A percentile compares a stretch with the other conserved stretches of the same genome.
Evolutionary conservation across 345 rosid genomes (phyloP).

Genomic region (Camelina laxa): DNA sequence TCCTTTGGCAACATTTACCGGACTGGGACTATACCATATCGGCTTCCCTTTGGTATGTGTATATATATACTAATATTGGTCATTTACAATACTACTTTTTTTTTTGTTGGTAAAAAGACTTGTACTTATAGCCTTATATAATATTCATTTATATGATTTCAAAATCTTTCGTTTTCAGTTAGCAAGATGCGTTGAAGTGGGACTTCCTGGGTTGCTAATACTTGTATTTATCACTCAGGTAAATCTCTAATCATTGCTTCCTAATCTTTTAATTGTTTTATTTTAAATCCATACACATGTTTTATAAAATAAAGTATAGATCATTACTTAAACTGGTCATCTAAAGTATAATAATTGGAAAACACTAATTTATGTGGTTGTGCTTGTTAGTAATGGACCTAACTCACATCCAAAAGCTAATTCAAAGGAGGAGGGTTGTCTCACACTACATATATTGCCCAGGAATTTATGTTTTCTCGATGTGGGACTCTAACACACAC

Average conservation of each 20-base stretch:
- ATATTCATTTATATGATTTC: background rate
- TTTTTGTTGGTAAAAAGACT: background rate
- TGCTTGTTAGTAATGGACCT: too few relatives aligned
- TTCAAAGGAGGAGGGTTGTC: too few relatives aligned
- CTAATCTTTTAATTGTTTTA: background rate
- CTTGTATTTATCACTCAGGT: constrained; percentile 67
- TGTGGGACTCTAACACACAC: too few relatives aligned
- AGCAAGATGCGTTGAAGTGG: constrained; percentile 70
- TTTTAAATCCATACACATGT: too few relatives aligned
- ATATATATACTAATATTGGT: background rate
- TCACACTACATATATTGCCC: too few relatives aligned
- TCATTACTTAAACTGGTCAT: too few relatives aligned
- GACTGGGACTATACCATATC: constrained; percentile 73
- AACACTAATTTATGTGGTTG: too few relatives aligned
- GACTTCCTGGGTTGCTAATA: constrained; percentile 60
- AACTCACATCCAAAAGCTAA: too few relatives aligned
- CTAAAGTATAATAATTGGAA: too few relatives aligned
- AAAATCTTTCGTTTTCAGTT: constrained; percentile 48
- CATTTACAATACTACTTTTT: background rate
- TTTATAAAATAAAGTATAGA: too few relatives aligned
- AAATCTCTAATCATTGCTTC: constrained; percentile 21
- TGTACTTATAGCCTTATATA: background rate
- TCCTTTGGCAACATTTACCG: constrained; percentile 61
- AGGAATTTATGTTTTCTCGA: too few relatives aligned
- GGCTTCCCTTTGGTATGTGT: constrained; percentile 69